These are phyloP conservation scores for Lindgomyces ingoldianus DNA, from an alignment of 495 filamentous ascomycete genomes.

Conservation along the genomic window DNA sequence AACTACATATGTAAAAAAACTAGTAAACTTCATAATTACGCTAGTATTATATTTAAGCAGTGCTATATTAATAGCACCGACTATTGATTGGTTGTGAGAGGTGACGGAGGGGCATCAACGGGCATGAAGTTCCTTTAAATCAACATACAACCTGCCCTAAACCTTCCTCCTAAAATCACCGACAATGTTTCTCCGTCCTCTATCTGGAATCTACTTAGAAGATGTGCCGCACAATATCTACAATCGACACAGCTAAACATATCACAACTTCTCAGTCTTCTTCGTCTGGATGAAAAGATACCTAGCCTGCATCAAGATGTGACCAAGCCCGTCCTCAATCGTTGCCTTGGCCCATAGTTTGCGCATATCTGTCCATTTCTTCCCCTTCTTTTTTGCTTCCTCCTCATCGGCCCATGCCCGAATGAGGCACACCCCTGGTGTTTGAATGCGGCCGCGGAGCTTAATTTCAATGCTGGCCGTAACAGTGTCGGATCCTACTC, in stretches of 20 bases:
- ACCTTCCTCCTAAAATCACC: too few relatives aligned
- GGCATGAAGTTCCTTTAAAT: too few relatives aligned
- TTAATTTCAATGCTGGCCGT: conserved; percentile 10
- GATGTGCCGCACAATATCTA: too few relatives aligned
- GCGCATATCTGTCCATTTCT: conserved; percentile 10
- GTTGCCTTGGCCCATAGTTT: conserved; percentile 11
- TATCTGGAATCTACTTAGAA: too few relatives aligned
- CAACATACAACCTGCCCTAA: too few relatives aligned
- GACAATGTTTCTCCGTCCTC: too few relatives aligned
- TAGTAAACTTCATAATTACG: too few relatives aligned
- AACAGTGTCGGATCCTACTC: conserved; percentile 13
- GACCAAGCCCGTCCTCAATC: conserved; percentile 1
- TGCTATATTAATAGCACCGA: too few relatives aligned
- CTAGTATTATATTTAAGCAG: too few relatives aligned
- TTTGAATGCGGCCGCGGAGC: neutral
- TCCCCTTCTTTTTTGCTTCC: conserved; percentile 6
- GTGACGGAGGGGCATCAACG: too few relatives aligned
- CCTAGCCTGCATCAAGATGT: conserved; percentile 1
- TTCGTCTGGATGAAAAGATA: conserved; percentile 8
- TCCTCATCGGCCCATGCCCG: conserved; percentile 9
- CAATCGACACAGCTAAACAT: neutral
- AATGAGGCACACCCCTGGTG: conserved; percentile 9
- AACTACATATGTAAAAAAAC: too few relatives aligned
- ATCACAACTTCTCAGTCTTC: neutral
- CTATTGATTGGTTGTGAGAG: too few relatives aligned